Evolutionary conservation across 768 basidiomycete species (phyloP), one percentile per base, ranked within the genome.

Genomic region (Pleurotus giganteus): DNA sequence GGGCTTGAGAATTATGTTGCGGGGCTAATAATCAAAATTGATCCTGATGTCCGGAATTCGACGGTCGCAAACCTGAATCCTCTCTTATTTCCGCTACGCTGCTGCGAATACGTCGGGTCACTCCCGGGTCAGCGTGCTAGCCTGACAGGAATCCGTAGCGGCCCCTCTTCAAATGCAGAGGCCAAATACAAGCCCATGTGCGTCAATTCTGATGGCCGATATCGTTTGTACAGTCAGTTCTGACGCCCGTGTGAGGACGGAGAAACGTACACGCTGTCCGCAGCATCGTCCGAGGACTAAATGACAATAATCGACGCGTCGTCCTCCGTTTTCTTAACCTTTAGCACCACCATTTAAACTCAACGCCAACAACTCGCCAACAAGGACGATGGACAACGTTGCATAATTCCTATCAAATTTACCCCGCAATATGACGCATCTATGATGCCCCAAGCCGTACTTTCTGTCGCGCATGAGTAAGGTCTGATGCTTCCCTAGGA

Each of bases 51-150:
- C 15, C 32, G 32, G 32, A n/a, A n/a, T n/a, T n/a, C n/a, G n/a
- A n/a, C n/a, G n/a, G n/a, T n/a, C n/a, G n/a, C n/a, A n/a, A n/a
- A n/a, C n/a, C n/a, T n/a, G n/a, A n/a, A n/a, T n/a, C n/a, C n/a
- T n/a, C 49, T 37, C 49, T 23, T 50, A 50, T 50, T 50, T 50
- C 47, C 47, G 47, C 47, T 32, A 36, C 17, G 13, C 43, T 44
- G 43, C 43, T 36, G 47, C 47, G 47, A 50, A 23, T 31, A 50
- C 13, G 31, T 50, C 47, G 47, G 47, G 47, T 50, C 47, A 21
- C 15, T 23, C 32, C 32, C 26, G 26, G 32, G 31, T 31, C 36
- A 23, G 13, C 21, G 5, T 41, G n/a, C 39, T 41, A 41, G 19
- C 39, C 19, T 21, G 39, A 41, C 39, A 45, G 21, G 7, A 24